A percentile compares a stretch with the other conserved stretches of the same genome.
Conservation (phyloP, 192 early-diverging fungal genomes). For the Umbelopsis sp. region DNA sequence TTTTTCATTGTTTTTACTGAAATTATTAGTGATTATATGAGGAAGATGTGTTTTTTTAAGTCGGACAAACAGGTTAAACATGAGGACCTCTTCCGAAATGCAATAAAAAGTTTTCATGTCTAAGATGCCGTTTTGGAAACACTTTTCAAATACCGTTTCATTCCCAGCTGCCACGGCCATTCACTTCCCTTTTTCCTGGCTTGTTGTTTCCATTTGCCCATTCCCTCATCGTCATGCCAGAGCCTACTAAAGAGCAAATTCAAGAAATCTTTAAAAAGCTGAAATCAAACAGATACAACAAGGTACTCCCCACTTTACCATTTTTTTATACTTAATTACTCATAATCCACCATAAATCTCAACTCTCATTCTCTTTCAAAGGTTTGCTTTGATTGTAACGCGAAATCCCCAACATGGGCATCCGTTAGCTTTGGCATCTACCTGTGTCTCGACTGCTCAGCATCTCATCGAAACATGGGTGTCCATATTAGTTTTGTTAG, state of each 20-base stretch:
- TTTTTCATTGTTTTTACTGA: too few relatives aligned
- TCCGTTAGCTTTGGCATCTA: constrained; percentile 94
- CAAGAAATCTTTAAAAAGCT: constrained; percentile 53
- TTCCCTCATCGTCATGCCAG: background rate
- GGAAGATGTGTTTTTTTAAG: too few relatives aligned
- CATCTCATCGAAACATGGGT: constrained; percentile 94
- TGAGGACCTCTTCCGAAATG: too few relatives aligned
- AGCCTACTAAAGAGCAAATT: constrained; percentile 48
- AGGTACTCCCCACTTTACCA: constrained; percentile 31
- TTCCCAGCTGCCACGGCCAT: background rate
- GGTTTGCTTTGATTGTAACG: constrained; percentile 93
- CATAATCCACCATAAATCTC: background rate
- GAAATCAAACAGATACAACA: constrained; percentile 51
- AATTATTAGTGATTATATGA: too few relatives aligned
- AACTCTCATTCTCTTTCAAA: constrained; percentile 28
- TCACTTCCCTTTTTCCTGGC: background rate
- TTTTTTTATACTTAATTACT: background rate
- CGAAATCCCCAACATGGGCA: constrained; percentile 95
- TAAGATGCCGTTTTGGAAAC: background rate
- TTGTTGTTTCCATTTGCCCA: background rate
- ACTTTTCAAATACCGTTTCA: background rate
- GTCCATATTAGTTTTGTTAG: constrained; percentile 98
- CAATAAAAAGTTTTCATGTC: background rate
- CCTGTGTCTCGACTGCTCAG: constrained; percentile 94
- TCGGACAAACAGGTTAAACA: too few relatives aligned